phyloP scores from a whole-genome alignment of 2,329 filamentous ascomycete genomes.

The Calonectria multiphialidica region DNA sequence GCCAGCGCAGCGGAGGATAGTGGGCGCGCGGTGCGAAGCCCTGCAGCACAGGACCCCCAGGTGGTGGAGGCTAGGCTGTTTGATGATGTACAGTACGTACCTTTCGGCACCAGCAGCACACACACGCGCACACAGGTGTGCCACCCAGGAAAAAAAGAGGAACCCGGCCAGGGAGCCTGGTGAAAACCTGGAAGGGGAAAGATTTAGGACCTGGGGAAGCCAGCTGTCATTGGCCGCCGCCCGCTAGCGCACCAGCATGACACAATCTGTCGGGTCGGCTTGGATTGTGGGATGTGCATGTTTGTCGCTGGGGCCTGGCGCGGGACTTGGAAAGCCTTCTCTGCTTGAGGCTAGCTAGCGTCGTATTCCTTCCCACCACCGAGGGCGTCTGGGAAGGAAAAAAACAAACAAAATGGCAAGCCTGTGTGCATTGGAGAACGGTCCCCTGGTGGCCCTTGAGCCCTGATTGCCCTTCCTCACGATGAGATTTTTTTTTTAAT shows the following conservation, averaged over 20 bases:
- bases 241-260: conserved; percentile 46
- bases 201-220: conserved; percentile 45
- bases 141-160: conserved; percentile 26
- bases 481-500: background rate
- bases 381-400: background rate
- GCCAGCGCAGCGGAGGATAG: conserved; percentile 4
- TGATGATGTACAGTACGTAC: conserved; percentile 8
- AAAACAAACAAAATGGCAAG: conserved; percentile 4
- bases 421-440: background rate
- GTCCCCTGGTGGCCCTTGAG: background rate
- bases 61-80: conserved; percentile 1
- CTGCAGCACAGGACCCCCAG: background rate
- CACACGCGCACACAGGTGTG: background rate
- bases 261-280: conserved; percentile 50
- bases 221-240: conserved; percentile 40
- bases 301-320: conserved; percentile 12
- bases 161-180: conserved; percentile 35
- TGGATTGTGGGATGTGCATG: conserved; percentile 31
- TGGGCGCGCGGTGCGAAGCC: conserved; percentile 4
- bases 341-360: conserved; percentile 26
- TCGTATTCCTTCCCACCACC: background rate
- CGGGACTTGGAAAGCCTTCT: conserved; percentile 19
- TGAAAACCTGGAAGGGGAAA: conserved; percentile 39
- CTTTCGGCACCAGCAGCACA: background rate
- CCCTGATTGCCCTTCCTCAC: conserved; percentile 3